Percentiles rank a stretch among this genome's conserved stretches.
Evolutionary conservation across 2,329 filamentous ascomycete species (phyloP).

Genomic region (Cephalotrichum gorgonifer): DNA sequence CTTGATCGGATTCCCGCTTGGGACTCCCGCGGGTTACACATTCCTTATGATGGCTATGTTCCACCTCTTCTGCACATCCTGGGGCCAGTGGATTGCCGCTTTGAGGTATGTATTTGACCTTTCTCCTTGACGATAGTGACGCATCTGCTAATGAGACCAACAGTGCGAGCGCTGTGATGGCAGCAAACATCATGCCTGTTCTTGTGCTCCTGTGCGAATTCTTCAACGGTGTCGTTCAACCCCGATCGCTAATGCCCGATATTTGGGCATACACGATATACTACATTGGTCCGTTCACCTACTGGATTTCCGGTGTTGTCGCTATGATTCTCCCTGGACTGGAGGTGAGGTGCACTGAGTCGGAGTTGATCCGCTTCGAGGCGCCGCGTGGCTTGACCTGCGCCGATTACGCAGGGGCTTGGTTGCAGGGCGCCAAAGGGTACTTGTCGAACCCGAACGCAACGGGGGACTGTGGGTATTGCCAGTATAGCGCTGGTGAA

Average conservation of each 20-base stretch:
- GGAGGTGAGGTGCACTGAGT: slow-evolving; percentile 33
- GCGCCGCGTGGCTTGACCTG: slow-evolving; percentile 1
- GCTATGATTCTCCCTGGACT: slow-evolving; percentile 47
- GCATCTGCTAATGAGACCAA: slow-evolving; percentile 44
- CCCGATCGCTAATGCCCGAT: slow-evolving; percentile 37
- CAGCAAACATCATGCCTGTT: slow-evolving; percentile 50
- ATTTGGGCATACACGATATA: slow-evolving; percentile 61
- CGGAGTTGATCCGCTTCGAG: slow-evolving; percentile 3
- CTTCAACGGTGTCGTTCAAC: slow-evolving; percentile 52
- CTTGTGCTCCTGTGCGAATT: slow-evolving; percentile 70
- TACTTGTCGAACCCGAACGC: slow-evolving; percentile 8
- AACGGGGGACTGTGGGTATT: slow-evolving; percentile 5
- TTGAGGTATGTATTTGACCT: slow-evolving; percentile 53
- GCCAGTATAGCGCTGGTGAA: slow-evolving; percentile 34
- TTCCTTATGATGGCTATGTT: slow-evolving; percentile 73
- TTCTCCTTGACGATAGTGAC: slow-evolving; percentile 73
- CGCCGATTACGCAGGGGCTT: not conserved
- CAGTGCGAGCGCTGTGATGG: slow-evolving; percentile 33
- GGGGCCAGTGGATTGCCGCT: slow-evolving; percentile 74
- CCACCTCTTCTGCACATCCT: slow-evolving; percentile 64
- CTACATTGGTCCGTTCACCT: not conserved
- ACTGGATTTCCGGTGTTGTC: slow-evolving; percentile 40
- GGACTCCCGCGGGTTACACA: slow-evolving; percentile 59
- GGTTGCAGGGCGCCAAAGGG: not conserved
- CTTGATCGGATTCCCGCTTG: slow-evolving; percentile 57